Conservation (phyloP, 202 grass and related monocot species). For the Elaeis oleifera region DNA sequence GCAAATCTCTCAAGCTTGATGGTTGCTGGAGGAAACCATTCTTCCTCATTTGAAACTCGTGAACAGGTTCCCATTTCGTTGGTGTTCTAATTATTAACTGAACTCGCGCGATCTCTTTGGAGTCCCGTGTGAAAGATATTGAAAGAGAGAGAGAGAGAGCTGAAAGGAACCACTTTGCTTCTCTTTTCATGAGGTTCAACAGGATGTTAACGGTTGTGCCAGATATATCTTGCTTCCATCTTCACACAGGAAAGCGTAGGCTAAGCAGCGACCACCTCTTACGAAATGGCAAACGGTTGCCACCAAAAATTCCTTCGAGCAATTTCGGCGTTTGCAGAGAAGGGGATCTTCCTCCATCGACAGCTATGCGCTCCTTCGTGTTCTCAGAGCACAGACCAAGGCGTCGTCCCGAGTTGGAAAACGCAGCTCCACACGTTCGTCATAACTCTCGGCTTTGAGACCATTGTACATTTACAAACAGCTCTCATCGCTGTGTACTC, state of each 20-base stretch:
- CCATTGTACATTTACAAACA: neutral
- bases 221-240: no score
- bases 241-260: no score
- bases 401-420: neutral
- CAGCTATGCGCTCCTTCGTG: neutral
- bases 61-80: no score
- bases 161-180: no score
- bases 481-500: neutral
- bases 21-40: no score
- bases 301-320: neutral
- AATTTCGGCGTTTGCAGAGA: neutral
- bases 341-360: neutral
- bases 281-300: neutral
- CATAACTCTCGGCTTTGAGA: neutral
- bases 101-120: no score
- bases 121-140: no score
- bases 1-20: conserved; percentile 36
- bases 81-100: no score
- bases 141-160: no score
- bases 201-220: no score
- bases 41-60: no score
- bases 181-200: no score
- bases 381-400: neutral
- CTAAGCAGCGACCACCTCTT: neutral
- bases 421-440: neutral